Evolutionary conservation across 2,329 filamentous ascomycete genomes (phyloP), one percentile per base, ranked within the genome.

Genomic region (Fulvia fulva): DNA sequence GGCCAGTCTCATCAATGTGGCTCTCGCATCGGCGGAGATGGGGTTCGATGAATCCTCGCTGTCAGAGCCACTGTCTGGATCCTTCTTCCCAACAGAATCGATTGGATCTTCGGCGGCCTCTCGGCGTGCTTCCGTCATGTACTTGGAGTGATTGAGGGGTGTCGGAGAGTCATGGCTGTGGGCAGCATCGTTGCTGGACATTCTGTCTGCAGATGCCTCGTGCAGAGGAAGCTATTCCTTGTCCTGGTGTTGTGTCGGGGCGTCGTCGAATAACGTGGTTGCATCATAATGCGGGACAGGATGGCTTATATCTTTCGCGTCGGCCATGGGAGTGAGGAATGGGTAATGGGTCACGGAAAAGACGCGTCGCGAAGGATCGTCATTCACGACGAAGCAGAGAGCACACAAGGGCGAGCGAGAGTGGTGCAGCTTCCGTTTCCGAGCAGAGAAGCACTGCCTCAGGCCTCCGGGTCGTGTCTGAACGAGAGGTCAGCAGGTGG

Each of bases 41-140:
- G 64, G 58, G 23, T 62, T 62, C 32, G 58, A 63, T 53, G 50
- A 43, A 47, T 60, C 60, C n/a, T 54, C 53, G 14, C 54, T 54
- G 32, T 50, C 34, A n/a, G 61, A 59, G 34, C 56, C 55, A 44
- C 47, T 61, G 52, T 58, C 58, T 26, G 47, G 25, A 34, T 58
- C 58, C 30, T 62, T 49, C 43, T 57, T 56, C 34, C 61, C 52
- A 23, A 53, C 47, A 3, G 26, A n/a, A 32, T 54, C 28, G 16
- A 22, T 51, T 16, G 63, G 61, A 25, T 65, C 61, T 34, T 70
- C 68, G 26, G 58, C 61, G 1, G 60, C 64, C 56, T 70, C 68
- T 30, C 63, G 67, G 56, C 68, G 67, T 14, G 67, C 65, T 21
- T 58, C 58, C 30, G 66, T 67, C 52, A 70, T 52, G 59, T 68